Conservation (phyloP, 2,329 filamentous ascomycete species). For the Claviceps cyperi region DNA sequence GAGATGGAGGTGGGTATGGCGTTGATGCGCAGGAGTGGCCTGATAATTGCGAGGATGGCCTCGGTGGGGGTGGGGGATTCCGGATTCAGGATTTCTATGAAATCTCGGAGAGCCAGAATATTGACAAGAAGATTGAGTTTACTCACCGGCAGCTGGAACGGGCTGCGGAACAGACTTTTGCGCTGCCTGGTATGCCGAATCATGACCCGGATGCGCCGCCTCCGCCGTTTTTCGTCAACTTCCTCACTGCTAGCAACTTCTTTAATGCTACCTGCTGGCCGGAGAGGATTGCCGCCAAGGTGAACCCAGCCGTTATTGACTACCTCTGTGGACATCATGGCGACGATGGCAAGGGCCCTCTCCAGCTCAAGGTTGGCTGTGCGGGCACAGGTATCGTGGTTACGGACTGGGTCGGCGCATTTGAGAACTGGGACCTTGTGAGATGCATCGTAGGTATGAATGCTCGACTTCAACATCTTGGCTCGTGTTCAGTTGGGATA, state of each 20-base stretch:
- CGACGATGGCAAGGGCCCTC: slow-evolving; percentile 33
- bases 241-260: slow-evolving; percentile 83
- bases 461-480: slow-evolving; percentile 41
- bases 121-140: slow-evolving; percentile 66
- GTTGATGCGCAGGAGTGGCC: slow-evolving; percentile 60
- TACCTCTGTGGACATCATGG: slow-evolving; percentile 46
- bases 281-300: slow-evolving; percentile 71
- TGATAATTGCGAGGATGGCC: slow-evolving; percentile 72
- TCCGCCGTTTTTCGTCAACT: slow-evolving; percentile 74
- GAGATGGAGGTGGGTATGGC: slow-evolving; percentile 34
- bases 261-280: slow-evolving; percentile 90
- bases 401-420: slow-evolving; percentile 80
- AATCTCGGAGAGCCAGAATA: slow-evolving; percentile 58
- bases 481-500: slow-evolving; percentile 12
- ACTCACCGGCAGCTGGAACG: slow-evolving; percentile 64
- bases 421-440: slow-evolving; percentile 83
- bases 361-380: slow-evolving; percentile 43
- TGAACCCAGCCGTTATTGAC: slow-evolving; percentile 63
- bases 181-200: slow-evolving; percentile 23
- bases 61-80: slow-evolving; percentile 54
- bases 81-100: slow-evolving; percentile 94
- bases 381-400: slow-evolving; percentile 78
- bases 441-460: slow-evolving; percentile 88
- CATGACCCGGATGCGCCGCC: slow-evolving; percentile 15
- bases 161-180: slow-evolving; percentile 39